Evolutionary conservation across 2,329 filamentous ascomycete species (phyloP).

Genomic region (Botrytis paeoniae): DNA sequence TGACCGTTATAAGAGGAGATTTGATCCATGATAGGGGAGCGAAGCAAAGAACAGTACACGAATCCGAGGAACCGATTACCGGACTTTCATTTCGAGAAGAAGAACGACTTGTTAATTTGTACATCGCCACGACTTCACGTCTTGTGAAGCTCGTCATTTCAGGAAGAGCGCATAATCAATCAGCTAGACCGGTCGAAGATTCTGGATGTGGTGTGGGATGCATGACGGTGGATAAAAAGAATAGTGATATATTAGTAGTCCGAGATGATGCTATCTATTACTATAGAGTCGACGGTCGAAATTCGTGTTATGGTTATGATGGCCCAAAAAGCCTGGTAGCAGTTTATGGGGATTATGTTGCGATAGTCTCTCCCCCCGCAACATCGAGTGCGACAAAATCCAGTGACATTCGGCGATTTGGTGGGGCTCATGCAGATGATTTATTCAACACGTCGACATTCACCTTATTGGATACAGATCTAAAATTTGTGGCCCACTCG

Average conservation of each 20-base stretch:
- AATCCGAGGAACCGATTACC: constrained; percentile 94
- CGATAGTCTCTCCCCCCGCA: constrained; percentile 74
- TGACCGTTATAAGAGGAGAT: constrained; percentile 90
- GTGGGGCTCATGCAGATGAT: constrained; percentile 67
- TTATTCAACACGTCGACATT: constrained; percentile 86
- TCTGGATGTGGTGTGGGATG: constrained; percentile 89
- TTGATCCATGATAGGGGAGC: constrained; percentile 93
- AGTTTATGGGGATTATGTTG: constrained; percentile 81
- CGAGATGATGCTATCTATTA: constrained; percentile 95
- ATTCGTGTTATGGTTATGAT: constrained; percentile 87
- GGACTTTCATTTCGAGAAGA: constrained; percentile 74
- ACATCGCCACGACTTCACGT: constrained; percentile 85
- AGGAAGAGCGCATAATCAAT: constrained; percentile 83
- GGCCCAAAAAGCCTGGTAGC: constrained; percentile 80
- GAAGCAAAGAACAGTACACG: constrained; percentile 90
- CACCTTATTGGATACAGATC: constrained; percentile 84
- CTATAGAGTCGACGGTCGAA: constrained; percentile 80
- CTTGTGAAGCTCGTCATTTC: constrained; percentile 85
- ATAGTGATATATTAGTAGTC: constrained; percentile 85
- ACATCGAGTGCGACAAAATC: constrained; percentile 46
- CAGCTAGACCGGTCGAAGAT: constrained; percentile 85
- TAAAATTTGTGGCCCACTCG: constrained; percentile 85
- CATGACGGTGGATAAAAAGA: constrained; percentile 80
- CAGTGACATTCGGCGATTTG: constrained; percentile 66
- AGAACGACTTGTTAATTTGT: constrained; percentile 67